A percentile compares a stretch with the other conserved stretches of the same genome.
phyloP scores from a whole-genome alignment of 2,329 filamentous ascomycete genomes.

The Gaeumannomyces sp. region DNA sequence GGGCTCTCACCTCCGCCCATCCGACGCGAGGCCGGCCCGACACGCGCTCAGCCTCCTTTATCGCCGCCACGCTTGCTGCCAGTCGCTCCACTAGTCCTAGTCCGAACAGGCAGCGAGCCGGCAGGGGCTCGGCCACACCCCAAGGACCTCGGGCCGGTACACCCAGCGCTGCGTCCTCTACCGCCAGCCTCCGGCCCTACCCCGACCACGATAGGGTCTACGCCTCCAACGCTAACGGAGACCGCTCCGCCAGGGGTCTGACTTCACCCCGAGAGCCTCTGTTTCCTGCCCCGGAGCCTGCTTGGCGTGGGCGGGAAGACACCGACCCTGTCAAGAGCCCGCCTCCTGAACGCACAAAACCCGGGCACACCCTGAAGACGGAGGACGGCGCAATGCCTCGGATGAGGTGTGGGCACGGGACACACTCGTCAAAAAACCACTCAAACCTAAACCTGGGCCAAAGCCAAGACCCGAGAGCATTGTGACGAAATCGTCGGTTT shows the following conservation, averaged over 20 bases:
- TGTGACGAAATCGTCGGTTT: not conserved
- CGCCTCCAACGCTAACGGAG: not conserved
- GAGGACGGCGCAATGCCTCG: not conserved
- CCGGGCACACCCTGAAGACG: not conserved
- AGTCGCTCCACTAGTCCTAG: conserved; percentile 52
- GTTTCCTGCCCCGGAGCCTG: conserved; percentile 38
- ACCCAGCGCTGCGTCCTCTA: conserved; percentile 17
- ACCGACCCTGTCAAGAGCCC: conserved; percentile 30
- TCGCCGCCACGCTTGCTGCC: conserved; percentile 56
- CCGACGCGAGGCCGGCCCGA: conserved; percentile 22
- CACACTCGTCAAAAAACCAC: not conserved
- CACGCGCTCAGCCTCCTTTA: conserved; percentile 46
- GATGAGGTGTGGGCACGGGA: not conserved
- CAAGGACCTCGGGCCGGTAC: conserved; percentile 3
- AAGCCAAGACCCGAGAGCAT: conserved; percentile 19
- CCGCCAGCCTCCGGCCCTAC: conserved; percentile 21
- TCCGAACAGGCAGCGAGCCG: conserved; percentile 28
- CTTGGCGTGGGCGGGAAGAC: conserved; percentile 13
- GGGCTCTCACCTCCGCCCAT: conserved; percentile 12
- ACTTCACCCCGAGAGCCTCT: not conserved
- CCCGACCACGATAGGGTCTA: not conserved
- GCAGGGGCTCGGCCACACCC: conserved; percentile 18
- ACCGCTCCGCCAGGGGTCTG: not conserved
- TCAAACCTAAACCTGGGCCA: conserved; percentile 21
- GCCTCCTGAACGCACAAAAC: conserved; percentile 12